Conservation (phyloP, 768 basidiomycete genomes). For the Phaeotremella skinneri region DNA sequence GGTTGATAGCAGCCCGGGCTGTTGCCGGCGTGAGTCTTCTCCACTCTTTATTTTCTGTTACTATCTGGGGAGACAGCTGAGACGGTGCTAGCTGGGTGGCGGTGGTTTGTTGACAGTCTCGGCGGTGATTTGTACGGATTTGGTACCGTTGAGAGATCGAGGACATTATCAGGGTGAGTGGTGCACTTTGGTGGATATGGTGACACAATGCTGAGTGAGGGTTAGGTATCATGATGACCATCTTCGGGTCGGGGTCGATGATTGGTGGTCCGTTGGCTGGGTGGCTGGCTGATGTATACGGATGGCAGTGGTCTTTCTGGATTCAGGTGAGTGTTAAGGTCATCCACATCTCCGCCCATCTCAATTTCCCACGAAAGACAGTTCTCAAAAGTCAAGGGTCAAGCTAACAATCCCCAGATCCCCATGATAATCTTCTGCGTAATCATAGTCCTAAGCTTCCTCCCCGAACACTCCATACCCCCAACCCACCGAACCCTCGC, state of each 20-base stretch:
- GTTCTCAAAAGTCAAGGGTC: background rate
- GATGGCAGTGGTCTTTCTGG: constrained; percentile 48
- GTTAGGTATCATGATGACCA: constrained; percentile 49
- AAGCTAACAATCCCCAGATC: constrained; percentile 24
- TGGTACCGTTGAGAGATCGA: constrained; percentile 46
- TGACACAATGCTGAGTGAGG: background rate
- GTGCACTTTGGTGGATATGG: background rate
- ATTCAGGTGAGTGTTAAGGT: constrained; percentile 35
- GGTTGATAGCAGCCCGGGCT: constrained; percentile 38
- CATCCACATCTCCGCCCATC: constrained; percentile 2
- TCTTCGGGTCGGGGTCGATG: constrained; percentile 48
- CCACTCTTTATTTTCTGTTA: background rate
- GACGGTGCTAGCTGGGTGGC: constrained; percentile 35
- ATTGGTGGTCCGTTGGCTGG: constrained; percentile 48
- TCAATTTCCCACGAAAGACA: background rate
- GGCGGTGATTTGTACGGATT: constrained; percentile 47
- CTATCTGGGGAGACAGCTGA: background rate
- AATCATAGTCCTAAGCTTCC: constrained; percentile 32
- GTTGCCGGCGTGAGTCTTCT: constrained; percentile 37
- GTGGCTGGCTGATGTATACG: constrained; percentile 45
- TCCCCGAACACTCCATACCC: constrained; percentile 36
- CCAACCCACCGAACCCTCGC: constrained; percentile 34
- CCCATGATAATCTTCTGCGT: constrained; percentile 43
- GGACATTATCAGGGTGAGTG: constrained; percentile 48
- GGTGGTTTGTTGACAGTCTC: constrained; percentile 49